phyloP scores from a whole-genome alignment of 345 rosid species.

The Gynandropsis gynandra region DNA sequence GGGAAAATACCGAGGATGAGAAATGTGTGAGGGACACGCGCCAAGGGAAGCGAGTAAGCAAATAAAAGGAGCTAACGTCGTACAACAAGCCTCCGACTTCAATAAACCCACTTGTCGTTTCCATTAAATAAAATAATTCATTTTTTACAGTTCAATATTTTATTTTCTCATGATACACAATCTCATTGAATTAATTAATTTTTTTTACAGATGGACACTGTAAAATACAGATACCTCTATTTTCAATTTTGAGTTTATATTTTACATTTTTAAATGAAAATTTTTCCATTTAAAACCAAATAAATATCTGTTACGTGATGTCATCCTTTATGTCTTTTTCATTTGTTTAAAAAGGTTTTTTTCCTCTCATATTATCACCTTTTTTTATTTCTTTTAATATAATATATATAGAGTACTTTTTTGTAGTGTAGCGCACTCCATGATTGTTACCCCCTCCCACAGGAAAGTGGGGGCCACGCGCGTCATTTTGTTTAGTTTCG shows the following conservation, averaged over 20 bases:
- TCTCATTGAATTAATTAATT: no score
- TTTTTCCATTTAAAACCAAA: background rate
- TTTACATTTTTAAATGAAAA: no score
- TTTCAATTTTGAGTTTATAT: no score
- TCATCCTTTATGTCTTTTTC: slow-evolving; percentile 7
- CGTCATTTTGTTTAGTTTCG: no score
- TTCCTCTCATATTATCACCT: slow-evolving; percentile 11
- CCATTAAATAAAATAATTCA: no score
- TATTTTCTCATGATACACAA: no score
- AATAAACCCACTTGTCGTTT: slow-evolving; percentile 25
- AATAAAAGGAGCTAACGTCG: slow-evolving; percentile 18
- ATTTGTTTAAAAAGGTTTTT: slow-evolving; percentile 4
- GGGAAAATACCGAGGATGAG: background rate
- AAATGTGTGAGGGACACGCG: background rate
- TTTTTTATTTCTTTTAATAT: slow-evolving; percentile 1
- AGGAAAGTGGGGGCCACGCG: background rate
- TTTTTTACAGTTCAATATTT: no score
- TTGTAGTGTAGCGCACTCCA: background rate
- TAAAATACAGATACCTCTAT: no score
- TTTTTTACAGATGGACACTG: no score
- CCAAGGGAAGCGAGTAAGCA: slow-evolving; percentile 23
- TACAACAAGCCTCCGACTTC: slow-evolving; percentile 20
- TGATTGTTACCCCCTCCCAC: slow-evolving; percentile 10
- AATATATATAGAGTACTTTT: background rate
- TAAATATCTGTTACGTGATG: background rate